Evolutionary conservation across 73 alveolate species (phyloP).

Genomic region (Paramecium biaurelia): DNA sequence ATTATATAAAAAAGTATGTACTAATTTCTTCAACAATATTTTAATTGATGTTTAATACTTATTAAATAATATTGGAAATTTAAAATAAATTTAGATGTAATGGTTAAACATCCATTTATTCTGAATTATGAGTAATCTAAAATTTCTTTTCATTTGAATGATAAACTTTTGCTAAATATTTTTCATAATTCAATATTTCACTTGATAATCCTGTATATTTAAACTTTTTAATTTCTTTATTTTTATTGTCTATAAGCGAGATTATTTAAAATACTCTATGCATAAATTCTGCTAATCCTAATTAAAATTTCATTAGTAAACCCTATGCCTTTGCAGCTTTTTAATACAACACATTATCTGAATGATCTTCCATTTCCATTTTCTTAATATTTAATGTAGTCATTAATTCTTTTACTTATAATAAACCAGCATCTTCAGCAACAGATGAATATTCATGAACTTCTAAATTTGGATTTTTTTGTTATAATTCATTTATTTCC

Average conservation of each 20-base stretch:
- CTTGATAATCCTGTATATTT: not conserved
- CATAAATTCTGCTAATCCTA: conserved; percentile 40
- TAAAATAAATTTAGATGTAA: not conserved
- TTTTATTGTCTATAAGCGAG: not conserved
- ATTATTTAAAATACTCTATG: conserved; percentile 40
- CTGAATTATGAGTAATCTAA: not conserved
- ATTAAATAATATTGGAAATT: not conserved
- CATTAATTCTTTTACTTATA: not conserved
- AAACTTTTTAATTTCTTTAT: conserved; percentile 32
- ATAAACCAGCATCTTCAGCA: conserved; percentile 47
- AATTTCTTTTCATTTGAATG: conserved; percentile 3
- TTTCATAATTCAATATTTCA: not conserved
- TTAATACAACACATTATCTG: not conserved
- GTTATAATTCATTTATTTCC: conserved; percentile 3
- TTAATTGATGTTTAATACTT: not conserved
- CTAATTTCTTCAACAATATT: conserved; percentile 6
- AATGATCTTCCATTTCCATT: conserved; percentile 41
- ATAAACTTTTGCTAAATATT: not conserved
- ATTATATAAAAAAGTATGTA: not conserved
- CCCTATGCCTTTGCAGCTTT: conserved; percentile 41
- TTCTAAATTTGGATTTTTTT: conserved; percentile 48
- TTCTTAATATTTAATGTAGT: conserved; percentile 9
- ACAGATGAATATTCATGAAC: conserved; percentile 43
- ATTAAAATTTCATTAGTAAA: conserved; percentile 42
- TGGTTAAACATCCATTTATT: not conserved